A percentile compares a stretch with the other conserved stretches of the same genome.
These are phyloP conservation scores for Alternaria arbusti DNA, from an alignment of 2,329 filamentous ascomycete species.

Conservation along the genomic window DNA sequence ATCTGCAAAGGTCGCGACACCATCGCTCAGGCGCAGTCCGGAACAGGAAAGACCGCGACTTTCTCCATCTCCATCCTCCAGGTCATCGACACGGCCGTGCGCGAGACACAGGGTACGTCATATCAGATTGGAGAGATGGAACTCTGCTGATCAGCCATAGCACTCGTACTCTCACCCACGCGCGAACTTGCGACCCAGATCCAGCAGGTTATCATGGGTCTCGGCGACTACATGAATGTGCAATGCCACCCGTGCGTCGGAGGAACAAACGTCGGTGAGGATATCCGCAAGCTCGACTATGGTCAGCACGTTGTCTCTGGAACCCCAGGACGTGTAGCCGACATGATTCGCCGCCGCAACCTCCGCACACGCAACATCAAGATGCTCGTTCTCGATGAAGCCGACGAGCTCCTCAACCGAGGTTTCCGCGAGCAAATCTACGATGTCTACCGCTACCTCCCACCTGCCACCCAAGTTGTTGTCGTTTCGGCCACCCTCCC, in stretches of 20 bases:
- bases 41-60: slow-evolving; percentile 95
- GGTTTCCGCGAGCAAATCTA: slow-evolving; percentile 99
- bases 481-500: slow-evolving; percentile 96
- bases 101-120: slow-evolving; percentile 75
- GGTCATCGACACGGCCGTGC: slow-evolving; percentile 90
- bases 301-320: slow-evolving; percentile 98
- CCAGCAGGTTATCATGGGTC: slow-evolving; percentile 97
- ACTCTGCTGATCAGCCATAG: slow-evolving; percentile 50
- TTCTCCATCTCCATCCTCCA: slow-evolving; percentile 97
- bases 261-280: slow-evolving; percentile 95
- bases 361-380: slow-evolving; percentile 77
- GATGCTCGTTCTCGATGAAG: slow-evolving; percentile 79
- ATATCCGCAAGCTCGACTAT: slow-evolving; percentile 96
- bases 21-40: slow-evolving; percentile 96
- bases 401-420: slow-evolving; percentile 83
- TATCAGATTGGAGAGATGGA: not conserved
- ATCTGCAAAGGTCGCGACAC: slow-evolving; percentile 99
- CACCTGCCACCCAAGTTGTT: slow-evolving; percentile 96
- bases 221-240: slow-evolving; percentile 99
- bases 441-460: slow-evolving; percentile 96
- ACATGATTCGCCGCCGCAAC: slow-evolving; percentile 79
- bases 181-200: slow-evolving; percentile 98
- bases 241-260: slow-evolving; percentile 99
- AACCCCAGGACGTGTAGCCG: slow-evolving; percentile 93
- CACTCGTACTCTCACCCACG: slow-evolving; percentile 92